Base-by-base conservation (phyloP, 169 alveolate genomes). In the Plasmodium falciparum region DNA sequence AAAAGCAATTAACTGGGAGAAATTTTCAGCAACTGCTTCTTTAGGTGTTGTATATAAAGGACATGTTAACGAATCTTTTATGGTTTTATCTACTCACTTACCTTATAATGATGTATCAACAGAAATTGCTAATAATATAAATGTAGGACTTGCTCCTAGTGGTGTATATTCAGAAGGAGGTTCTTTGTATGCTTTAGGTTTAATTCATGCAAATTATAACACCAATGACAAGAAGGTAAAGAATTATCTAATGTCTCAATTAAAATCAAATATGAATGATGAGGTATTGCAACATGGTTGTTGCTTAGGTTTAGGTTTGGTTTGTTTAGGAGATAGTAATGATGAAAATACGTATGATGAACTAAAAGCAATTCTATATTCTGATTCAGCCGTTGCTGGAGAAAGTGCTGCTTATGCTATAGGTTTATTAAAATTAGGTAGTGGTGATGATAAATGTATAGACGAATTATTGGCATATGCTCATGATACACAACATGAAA, bases 331-430 rank as follows among this genome's bases (percentile, higher is more conserved):
- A 8, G 93, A 96, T 45, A 78, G 92, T 72, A 97, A 97, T 88
- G 96, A 93, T 39, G 73, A 88, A 3, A 67, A 89, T 39, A 62
- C 97, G 20, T 97, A 95, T 89, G 99, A 97, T 88, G 98, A 95
- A 22, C 83, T 98, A 59, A 97, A 97, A 91, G 94, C 94, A 58
- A 96, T 97, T 12, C 83, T 99, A 52, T 97, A 93, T 90, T 95
- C 95, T 43, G 99, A 98, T 90, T 94, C 96, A 83, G 99, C 99
- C 3, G 97, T 98, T 33, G 95, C 98, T 26, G 99, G 99, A 0
- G 99, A 99, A 95, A 99, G 99, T 26, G 99, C 99, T 1, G 99
- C 99, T 2, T 95, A 96, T 89, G 99, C 98, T 15, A 96, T 96
- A 66, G 99, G 99, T 1, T 93, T 99, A 52, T 95, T 97, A 54